Conservation (phyloP, 2,329 filamentous ascomycete species). For the Aspergillus puulaauensis region DNA sequence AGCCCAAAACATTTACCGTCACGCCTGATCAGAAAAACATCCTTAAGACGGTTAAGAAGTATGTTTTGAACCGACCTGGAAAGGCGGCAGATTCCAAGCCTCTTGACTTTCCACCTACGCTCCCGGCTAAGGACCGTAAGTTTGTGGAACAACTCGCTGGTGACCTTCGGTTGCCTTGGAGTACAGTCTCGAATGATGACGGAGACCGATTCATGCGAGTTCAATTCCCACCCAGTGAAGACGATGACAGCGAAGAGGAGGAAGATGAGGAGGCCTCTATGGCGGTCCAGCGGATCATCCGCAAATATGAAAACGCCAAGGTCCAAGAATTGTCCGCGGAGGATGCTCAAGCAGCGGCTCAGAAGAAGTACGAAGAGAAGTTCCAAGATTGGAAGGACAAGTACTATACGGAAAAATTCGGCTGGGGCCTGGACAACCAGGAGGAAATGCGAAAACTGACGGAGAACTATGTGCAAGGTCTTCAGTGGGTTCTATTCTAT, state of each 20-base stretch:
- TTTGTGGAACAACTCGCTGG: constrained; percentile 87
- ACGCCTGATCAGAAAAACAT: constrained; percentile 78
- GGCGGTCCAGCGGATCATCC: constrained; percentile 81
- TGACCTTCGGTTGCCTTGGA: constrained; percentile 65
- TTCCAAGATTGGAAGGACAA: constrained; percentile 92
- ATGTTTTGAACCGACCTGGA: constrained; percentile 68
- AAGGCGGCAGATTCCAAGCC: constrained; percentile 48
- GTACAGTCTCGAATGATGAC: constrained; percentile 62
- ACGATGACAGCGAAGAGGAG: constrained; percentile 60
- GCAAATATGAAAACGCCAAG: constrained; percentile 85
- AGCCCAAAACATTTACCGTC: constrained; percentile 66
- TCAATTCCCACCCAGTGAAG: constrained; percentile 55
- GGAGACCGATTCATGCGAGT: constrained; percentile 67
- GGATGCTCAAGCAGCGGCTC: constrained; percentile 74
- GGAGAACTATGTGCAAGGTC: constrained; percentile 94
- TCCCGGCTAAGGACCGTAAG: constrained; percentile 83
- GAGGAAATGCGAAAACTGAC: constrained; percentile 77
- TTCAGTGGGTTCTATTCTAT: constrained; percentile 98
- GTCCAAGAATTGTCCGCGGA: constrained; percentile 77
- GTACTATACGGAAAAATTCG: constrained; percentile 89
- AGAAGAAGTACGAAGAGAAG: constrained; percentile 84
- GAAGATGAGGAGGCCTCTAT: constrained; percentile 82
- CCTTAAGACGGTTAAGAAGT: constrained; percentile 79
- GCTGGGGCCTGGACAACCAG: constrained; percentile 79
- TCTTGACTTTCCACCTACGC: constrained; percentile 69